phyloP scores from a whole-genome alignment of 768 basidiomycete genomes.

The Termitomyces sp. region DNA sequence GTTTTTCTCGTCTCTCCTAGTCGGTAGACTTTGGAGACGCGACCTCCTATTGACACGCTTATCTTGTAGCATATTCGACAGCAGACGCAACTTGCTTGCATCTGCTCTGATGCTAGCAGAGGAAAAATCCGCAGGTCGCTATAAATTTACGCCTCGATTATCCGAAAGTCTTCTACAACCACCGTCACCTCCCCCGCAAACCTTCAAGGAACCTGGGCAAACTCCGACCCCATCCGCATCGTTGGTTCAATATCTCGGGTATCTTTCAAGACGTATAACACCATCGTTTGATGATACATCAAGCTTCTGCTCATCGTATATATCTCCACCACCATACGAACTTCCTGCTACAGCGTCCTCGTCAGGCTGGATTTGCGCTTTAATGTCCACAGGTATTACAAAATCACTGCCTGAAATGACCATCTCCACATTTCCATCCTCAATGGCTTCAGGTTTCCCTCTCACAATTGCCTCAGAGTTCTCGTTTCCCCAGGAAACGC shows the following conservation, averaged over 20 bases:
- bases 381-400: background rate
- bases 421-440: background rate
- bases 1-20: background rate
- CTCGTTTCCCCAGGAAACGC: background rate
- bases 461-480: background rate
- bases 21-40: background rate
- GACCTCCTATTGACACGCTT: background rate
- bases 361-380: background rate
- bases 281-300: background rate
- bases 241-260: background rate
- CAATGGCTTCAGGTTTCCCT: background rate
- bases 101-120: background rate
- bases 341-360: background rate
- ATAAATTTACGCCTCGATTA: background rate
- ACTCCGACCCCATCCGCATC: background rate
- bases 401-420: background rate
- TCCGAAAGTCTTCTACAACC: background rate
- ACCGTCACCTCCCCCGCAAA: background rate
- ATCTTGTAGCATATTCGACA: background rate
- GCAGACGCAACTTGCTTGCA: background rate
- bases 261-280: too few relatives aligned
- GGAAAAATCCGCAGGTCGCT: background rate
- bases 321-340: background rate
- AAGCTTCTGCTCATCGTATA: background rate
- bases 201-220: background rate